Evolutionary conservation across 768 basidiomycete genomes (phyloP), one percentile per base, ranked within the genome.

Genomic region (Dacryopinax primogenitus): DNA sequence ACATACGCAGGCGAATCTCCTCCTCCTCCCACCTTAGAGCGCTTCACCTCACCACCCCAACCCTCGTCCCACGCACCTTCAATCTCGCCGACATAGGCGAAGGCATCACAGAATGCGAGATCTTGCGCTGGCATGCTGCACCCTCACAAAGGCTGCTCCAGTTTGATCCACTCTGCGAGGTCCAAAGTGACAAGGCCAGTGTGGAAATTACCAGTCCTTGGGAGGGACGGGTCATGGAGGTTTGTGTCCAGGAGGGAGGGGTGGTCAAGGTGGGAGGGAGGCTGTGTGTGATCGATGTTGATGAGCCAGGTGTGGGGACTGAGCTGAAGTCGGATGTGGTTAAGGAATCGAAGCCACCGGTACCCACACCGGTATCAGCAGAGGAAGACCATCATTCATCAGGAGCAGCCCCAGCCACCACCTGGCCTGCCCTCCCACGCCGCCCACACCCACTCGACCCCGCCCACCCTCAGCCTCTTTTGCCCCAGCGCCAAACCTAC

Each of bases 141-240:
- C 73, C 75, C 73, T 73, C 73, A 72, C 69, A 68, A 62, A 35
- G 34, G n/a, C 35, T 39, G 58, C 33, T 35, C 34, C 1, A 30
- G 26, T 93, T 93, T 70, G 75, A 76, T 58, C 74, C 80, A 18
- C 77, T 92, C 3, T 90, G 88, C 71, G 90, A 92, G 67, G 90
- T 92, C 1, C 90, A 92, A 76, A 87, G 86, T 67, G 90, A 92
- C 81, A 92, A 92, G 74, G 90, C 90, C 1, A 87, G 84, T 74
- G 90, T 93, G 28, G 91, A 93, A 74, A 92, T 94, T 64, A 93
- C 91, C 1, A 87, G 86, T 65, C 91, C 91, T 1, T 92, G 81
- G 70, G 86, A 91, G 41, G 91, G 91, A 3, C 77, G 84, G 33
- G 77, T 93, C 58, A 84, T 81, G 67, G 81, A 87, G 68, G 74